phyloP scores from a whole-genome alignment of 2,329 filamentous ascomycete species.

The Chaetothyriales sp. region DNA sequence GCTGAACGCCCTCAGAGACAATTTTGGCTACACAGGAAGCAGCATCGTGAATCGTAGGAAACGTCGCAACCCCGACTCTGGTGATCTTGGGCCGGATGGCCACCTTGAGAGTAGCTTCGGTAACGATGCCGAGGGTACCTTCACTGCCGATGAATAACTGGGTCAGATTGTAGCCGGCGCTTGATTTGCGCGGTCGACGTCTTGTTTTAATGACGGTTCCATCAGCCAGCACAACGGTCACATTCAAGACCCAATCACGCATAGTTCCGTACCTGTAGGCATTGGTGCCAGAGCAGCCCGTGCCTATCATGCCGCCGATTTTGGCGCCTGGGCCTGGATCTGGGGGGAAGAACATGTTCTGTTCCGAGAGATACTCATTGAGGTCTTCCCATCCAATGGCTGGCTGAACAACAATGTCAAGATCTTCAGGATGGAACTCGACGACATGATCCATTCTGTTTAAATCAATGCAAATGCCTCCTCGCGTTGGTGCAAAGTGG shows the following conservation, averaged over 20 bases:
- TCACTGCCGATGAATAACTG: constrained; percentile 82
- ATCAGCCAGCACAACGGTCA: constrained; percentile 82
- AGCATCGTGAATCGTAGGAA: constrained; percentile 52
- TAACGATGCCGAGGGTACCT: constrained; percentile 80
- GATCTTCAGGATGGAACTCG: constrained; percentile 59
- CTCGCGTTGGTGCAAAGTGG: constrained; percentile 69
- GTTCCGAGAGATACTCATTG: constrained; percentile 59
- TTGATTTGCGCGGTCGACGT: constrained; percentile 76
- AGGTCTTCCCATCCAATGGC: constrained; percentile 77
- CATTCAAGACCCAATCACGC: constrained; percentile 78
- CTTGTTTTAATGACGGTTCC: constrained; percentile 81
- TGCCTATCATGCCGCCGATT: constrained; percentile 60
- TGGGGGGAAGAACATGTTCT: constrained; percentile 80
- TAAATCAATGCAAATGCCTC: constrained; percentile 79
- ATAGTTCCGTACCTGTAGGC: constrained; percentile 88
- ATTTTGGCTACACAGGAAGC: constrained; percentile 69
- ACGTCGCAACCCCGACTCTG: constrained; percentile 64
- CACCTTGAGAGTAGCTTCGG: constrained; percentile 78
- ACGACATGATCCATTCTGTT: constrained; percentile 71
- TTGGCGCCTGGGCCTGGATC: constrained; percentile 83
- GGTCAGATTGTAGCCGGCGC: constrained; percentile 82
- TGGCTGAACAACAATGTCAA: constrained; percentile 64
- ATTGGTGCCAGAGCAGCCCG: constrained; percentile 58
- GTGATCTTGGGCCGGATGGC: constrained; percentile 67
- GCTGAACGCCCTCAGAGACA: constrained; percentile 65